A percentile compares a stretch with the other conserved stretches of the same genome.
Evolutionary conservation across 75 land plant species (phyloP).

Genomic region (Picea sitchensis): DNA sequence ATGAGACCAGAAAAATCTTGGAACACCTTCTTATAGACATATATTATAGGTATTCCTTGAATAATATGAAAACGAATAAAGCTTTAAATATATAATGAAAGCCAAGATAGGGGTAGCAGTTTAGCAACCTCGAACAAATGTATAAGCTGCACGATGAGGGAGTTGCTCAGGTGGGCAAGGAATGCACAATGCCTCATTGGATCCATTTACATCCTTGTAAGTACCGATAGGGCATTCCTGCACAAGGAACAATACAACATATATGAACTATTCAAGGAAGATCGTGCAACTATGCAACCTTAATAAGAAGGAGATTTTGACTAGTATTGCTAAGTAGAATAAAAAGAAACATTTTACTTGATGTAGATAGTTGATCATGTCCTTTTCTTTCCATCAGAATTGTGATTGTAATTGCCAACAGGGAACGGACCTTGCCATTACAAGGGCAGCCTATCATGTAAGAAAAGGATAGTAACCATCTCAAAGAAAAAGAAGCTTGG

Average conservation of each 20-base stretch:
- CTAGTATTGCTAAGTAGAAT: too few species aligned
- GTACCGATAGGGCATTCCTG: conserved; percentile 97
- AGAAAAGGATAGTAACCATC: too few species aligned
- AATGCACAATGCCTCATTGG: conserved; percentile 63
- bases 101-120: background rate
- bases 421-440: too few species aligned
- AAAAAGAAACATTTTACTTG: too few species aligned
- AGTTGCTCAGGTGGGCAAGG: conserved; percentile 69
- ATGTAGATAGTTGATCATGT: too few species aligned
- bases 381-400: too few species aligned
- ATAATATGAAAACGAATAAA: background rate
- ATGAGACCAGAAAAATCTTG: too few species aligned
- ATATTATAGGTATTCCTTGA: too few species aligned
- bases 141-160: conserved; percentile 80
- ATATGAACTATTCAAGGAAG: background rate
- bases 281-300: background rate
- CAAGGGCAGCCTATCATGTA: too few species aligned
- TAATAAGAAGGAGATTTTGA: background rate
- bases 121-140: conserved; percentile 67
- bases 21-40: too few species aligned
- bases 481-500: too few species aligned
- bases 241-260: background rate
- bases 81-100: background rate
- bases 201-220: conserved; percentile 86
- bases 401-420: too few species aligned